A percentile compares a stretch with the other conserved stretches of the same genome.
phyloP scores from a whole-genome alignment of 345 rosid species.

The Eucalyptus regnans region DNA sequence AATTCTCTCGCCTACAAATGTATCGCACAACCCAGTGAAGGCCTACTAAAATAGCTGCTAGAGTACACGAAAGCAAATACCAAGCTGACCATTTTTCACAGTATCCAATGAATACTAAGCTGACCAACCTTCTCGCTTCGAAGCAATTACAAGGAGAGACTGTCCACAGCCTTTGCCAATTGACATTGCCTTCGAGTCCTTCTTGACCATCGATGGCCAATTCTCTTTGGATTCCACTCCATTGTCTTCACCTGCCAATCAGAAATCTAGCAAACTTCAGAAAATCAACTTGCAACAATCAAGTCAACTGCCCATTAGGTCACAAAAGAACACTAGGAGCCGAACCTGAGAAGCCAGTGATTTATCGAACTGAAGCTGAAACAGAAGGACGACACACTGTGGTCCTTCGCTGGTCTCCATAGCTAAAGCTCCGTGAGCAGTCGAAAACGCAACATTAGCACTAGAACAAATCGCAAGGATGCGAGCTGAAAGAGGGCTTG shows the following conservation, averaged over 20 bases:
- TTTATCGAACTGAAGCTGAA: accelerated
- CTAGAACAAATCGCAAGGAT: no score
- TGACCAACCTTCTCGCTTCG: background rate
- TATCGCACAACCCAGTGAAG: no score
- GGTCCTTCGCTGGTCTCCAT: no score
- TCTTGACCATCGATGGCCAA: accelerated
- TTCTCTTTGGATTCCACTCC: accelerated
- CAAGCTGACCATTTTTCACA: background rate
- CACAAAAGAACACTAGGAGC: no score
- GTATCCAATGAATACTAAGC: background rate
- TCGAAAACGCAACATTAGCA: accelerated
- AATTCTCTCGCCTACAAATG: no score
- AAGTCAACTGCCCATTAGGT: background rate
- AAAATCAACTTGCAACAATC: background rate
- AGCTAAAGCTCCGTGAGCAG: accelerated
- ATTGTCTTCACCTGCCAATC: background rate
- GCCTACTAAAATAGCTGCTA: no score
- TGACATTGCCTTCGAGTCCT: background rate
- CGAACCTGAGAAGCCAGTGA: accelerated
- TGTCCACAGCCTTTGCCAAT: background rate
- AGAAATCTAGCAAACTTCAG: background rate
- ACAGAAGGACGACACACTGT: accelerated
- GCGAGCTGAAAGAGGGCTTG: no score
- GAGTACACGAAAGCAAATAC: no score
- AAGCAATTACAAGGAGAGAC: background rate